Evolutionary conservation across 2,329 filamentous ascomycete species (phyloP), one percentile per base, ranked within the genome.

Genomic region (Knufia petricola): DNA sequence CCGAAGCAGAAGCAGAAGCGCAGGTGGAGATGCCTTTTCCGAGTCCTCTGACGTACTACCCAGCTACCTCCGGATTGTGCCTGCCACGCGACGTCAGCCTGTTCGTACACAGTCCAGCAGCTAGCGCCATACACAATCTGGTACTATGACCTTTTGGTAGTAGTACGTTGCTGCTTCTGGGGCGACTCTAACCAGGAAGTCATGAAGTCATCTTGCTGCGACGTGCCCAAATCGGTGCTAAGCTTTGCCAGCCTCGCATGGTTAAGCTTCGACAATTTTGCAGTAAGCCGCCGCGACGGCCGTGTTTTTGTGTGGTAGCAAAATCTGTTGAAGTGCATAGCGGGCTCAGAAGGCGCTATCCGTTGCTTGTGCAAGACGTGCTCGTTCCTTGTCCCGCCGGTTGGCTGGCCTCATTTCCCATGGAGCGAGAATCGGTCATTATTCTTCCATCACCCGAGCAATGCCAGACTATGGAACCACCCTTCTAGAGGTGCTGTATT

Each of bases 161-260:
- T 12, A 12, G 4, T 12, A 12, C 9, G 17, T 12, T 21, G 37
- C 37, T 39, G 37, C 37, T 39, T 21, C 21, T 21, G 26, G 6
- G 6, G 10, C 4, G 10, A 3, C 17, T 20, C 26, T 28, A 6
- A 6, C 26, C 26, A 6, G 6, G 12, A 28, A 28, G 26, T 28
- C 26, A 28, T 28, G 26, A 28, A 28, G 26, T 28, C 26, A 17
- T 39, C 15, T 21, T 13, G 37, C 37, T 20, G 20, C 28, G 41
- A 20, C 41, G 41, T 17, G 23, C 41, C 41, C 15, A 28, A 26
- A 26, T 4, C 40, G 21, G 7, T n/a, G 20, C 24, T 21, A 19
- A 13, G 8, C n/a, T 28, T 20, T 30, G 3, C 20, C 41, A 45
- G 41, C 41, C 41, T 45, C 24, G 41, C 41, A 45, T 43, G 40